These are phyloP conservation scores for Suillus placidus DNA, from an alignment of 768 basidiomycete species.

Conservation along the genomic window DNA sequence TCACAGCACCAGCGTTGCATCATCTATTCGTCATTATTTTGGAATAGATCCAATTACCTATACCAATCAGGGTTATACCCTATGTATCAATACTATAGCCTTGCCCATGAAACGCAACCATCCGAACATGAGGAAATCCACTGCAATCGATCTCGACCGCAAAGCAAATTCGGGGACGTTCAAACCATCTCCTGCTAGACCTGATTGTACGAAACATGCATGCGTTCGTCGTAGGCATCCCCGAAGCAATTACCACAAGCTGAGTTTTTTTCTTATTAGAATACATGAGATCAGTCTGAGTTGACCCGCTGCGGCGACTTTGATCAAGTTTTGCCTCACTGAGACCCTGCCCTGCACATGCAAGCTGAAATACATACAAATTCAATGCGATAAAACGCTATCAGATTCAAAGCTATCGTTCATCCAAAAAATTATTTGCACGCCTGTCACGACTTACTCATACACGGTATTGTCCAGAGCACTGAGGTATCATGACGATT, in stretches of 20 bases:
- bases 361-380: not conserved
- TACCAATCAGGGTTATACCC: not conserved
- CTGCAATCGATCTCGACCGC: not conserved
- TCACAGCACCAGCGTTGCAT: not conserved
- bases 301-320: not conserved
- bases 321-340: not conserved
- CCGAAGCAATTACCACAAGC: not conserved
- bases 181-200: not conserved
- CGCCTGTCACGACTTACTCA: not conserved
- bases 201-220: not conserved
- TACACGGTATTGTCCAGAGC: not conserved
- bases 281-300: not conserved
- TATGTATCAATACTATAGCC: not conserved
- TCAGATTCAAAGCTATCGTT: not conserved
- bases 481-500: constrained; percentile 21
- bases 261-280: not conserved
- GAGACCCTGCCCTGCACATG: not conserved
- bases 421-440: not conserved
- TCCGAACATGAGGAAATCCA: not conserved
- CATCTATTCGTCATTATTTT: not conserved
- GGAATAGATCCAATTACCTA: not conserved
- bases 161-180: not conserved
- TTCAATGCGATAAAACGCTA: not conserved
- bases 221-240: not conserved
- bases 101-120: not conserved